Conservation (phyloP, 768 basidiomycete species). For the Boletus rubropictus region DNA sequence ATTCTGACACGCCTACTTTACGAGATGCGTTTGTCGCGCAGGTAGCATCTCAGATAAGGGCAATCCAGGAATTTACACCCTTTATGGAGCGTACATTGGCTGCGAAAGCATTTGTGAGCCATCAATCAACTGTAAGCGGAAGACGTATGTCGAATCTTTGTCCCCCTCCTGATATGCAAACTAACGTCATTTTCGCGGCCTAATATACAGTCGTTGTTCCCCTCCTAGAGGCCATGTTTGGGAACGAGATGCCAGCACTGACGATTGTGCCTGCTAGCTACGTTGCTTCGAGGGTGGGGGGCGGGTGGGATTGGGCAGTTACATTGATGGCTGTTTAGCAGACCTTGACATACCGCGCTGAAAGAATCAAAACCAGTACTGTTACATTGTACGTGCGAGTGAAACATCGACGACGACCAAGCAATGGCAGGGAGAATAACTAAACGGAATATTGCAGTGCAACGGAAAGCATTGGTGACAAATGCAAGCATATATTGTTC, state of each 20-base stretch:
- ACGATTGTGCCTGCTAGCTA: constrained; percentile 20
- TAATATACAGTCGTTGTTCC: constrained; percentile 13
- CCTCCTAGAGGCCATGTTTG: constrained; percentile 21
- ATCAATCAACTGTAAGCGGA: constrained; percentile 1
- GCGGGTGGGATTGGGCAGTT: constrained; percentile 26
- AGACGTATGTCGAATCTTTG: constrained; percentile 14
- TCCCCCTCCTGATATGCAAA: background rate
- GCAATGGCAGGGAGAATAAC: constrained; percentile 1
- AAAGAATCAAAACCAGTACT: background rate
- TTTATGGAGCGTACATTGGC: constrained; percentile 20
- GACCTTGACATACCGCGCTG: background rate
- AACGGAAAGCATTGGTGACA: background rate
- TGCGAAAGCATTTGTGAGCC: constrained; percentile 25
- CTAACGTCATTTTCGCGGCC: background rate
- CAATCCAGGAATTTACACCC: constrained; percentile 12
- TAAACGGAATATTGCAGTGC: constrained; percentile 4
- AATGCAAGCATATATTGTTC: constrained; percentile 15
- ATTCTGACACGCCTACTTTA: constrained; percentile 4
- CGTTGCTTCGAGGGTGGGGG: constrained; percentile 20
- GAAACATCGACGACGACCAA: background rate
- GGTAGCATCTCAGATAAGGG: constrained; percentile 11
- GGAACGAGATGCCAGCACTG: constrained; percentile 22
- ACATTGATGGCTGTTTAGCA: constrained; percentile 26
- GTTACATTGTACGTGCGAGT: background rate
- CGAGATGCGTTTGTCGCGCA: constrained; percentile 11